Percentiles rank a stretch among this genome's conserved stretches.
These are phyloP conservation scores for Apiotrichum siamense DNA, from an alignment of 1,284 basidiomycete genomes.

Conservation along the genomic window DNA sequence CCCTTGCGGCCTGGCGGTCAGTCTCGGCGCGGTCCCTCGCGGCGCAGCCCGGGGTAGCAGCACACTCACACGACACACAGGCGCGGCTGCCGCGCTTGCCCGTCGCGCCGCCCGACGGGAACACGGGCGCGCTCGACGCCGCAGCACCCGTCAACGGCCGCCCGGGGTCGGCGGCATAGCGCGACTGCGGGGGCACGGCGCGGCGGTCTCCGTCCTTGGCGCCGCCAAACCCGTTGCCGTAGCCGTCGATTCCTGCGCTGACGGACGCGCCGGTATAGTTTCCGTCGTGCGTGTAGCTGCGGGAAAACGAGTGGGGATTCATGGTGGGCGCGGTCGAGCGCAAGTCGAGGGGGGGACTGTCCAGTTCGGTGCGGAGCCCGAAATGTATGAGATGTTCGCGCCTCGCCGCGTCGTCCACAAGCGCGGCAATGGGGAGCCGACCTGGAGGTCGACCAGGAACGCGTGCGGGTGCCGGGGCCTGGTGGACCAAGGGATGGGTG, in stretches of 20 bases:
- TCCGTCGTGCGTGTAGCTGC: background rate
- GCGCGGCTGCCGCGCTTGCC: conserved; percentile 44
- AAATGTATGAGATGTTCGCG: background rate
- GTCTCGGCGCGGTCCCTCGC: background rate
- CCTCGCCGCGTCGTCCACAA: no score
- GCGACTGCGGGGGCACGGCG: background rate
- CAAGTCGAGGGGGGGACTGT: no score
- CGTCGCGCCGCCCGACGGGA: conserved; percentile 17
- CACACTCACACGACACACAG: conserved; percentile 42
- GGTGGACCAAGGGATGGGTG: background rate
- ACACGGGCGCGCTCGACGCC: background rate
- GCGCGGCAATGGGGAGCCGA: no score
- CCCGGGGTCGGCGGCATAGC: background rate
- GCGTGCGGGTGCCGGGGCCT: no score
- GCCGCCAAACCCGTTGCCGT: background rate
- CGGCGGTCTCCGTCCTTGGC: background rate
- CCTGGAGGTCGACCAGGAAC: no score
- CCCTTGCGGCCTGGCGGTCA: conserved; percentile 60
- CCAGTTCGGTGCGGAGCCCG: no score
- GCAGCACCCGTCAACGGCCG: no score
- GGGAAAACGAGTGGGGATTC: conserved; percentile 15
- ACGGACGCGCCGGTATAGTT: background rate
- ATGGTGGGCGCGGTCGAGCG: background rate
- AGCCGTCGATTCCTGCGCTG: background rate
- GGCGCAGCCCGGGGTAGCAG: background rate